Percentiles rank a stretch among this genome's conserved stretches.
Conservation (phyloP, 1,284 basidiomycete genomes). For the Stereum hirsutum region DNA sequence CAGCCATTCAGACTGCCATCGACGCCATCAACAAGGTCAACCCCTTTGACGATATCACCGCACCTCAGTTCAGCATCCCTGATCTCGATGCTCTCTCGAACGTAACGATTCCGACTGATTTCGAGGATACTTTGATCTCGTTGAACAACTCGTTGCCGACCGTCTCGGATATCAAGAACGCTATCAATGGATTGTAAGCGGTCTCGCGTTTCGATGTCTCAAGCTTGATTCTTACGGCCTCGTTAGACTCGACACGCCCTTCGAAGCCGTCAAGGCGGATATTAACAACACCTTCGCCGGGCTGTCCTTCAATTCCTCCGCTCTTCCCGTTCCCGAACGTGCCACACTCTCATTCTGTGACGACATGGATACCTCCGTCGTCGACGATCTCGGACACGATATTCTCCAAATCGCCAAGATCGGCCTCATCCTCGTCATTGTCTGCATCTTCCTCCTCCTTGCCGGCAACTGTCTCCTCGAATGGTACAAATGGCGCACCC, state of each 20-base stretch:
- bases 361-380: conserved; percentile 70
- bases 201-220: conserved; percentile 2
- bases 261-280: conserved; percentile 76
- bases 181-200: conserved; percentile 65
- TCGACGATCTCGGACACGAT: conserved; percentile 76
- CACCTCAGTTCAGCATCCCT: conserved; percentile 67
- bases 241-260: conserved; percentile 74
- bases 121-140: conserved; percentile 61
- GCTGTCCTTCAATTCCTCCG: conserved; percentile 57
- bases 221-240: background rate
- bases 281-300: conserved; percentile 81
- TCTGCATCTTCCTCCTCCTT: conserved; percentile 53
- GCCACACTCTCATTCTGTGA: conserved; percentile 63
- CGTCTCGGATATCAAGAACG: conserved; percentile 65
- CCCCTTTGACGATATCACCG: conserved; percentile 53
- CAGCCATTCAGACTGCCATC: conserved; percentile 56
- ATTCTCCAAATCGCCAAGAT: conserved; percentile 72
- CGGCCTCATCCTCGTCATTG: conserved; percentile 61
- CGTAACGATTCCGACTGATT: conserved; percentile 74
- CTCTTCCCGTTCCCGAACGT: conserved; percentile 66
- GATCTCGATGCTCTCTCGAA: conserved; percentile 67
- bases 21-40: conserved; percentile 65
- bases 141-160: conserved; percentile 82
- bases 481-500: conserved; percentile 74
- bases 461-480: conserved; percentile 59